Conservation (phyloP, 1,139 yeast species). For the Protomyces arabidopsidicola region DNA sequence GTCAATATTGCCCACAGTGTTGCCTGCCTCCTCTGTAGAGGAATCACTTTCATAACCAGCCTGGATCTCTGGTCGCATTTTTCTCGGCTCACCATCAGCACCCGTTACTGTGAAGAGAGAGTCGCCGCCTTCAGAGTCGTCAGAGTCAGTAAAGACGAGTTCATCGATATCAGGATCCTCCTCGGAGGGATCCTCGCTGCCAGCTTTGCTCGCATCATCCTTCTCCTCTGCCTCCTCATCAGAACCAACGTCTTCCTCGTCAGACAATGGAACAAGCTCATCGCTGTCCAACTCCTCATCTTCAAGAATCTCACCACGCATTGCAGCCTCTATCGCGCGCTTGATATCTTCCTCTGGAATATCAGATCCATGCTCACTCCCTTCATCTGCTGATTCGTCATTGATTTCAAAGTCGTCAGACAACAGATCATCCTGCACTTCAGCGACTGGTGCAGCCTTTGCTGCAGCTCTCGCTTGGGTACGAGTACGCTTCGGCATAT, state of each 20-base stretch:
- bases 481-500: constrained; percentile 21
- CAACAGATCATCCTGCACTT: not conserved
- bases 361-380: constrained; percentile 6
- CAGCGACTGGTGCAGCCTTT: not conserved
- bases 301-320: constrained; percentile 18
- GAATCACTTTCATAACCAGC: constrained; percentile 94
- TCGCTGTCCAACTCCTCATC: constrained; percentile 25
- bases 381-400: not conserved
- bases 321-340: constrained; percentile 11
- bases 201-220: not conserved
- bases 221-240: constrained; percentile 24
- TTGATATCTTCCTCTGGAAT: constrained; percentile 15
- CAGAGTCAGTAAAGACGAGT: constrained; percentile 32
- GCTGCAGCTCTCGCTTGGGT: not conserved
- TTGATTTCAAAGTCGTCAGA: not conserved
- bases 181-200: constrained; percentile 29
- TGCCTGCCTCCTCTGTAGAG: constrained; percentile 74
- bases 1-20: constrained; percentile 92
- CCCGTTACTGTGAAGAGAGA: constrained; percentile 37
- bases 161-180: constrained; percentile 34
- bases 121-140: constrained; percentile 28
- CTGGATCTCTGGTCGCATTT: constrained; percentile 79
- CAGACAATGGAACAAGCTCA: constrained; percentile 6
- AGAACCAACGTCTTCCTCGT: constrained; percentile 9
- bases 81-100: constrained; percentile 75